A percentile compares a stretch with the other conserved stretches of the same genome.
Conservation (phyloP, 331 rosid species). For the Pyracantha coccinea region DNA sequence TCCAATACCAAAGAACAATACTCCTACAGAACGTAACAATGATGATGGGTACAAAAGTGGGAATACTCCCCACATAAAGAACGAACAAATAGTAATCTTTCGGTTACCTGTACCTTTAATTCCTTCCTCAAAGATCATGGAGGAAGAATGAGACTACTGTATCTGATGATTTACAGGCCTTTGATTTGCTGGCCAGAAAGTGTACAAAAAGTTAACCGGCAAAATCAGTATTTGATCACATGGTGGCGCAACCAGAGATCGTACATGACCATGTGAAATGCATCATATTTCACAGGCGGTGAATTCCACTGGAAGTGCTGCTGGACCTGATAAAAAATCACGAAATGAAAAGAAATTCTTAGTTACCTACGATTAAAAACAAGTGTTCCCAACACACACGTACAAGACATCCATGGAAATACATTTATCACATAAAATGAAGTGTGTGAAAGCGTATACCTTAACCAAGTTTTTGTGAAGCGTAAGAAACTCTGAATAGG, state of each 20-base stretch:
- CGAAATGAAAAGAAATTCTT: not conserved
- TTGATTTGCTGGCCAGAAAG: constrained; percentile 28
- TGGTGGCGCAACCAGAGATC: constrained; percentile 93
- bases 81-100: constrained; percentile 14
- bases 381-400: not conserved
- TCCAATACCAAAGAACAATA: not conserved
- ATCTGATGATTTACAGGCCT: constrained; percentile 44
- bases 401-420: not conserved
- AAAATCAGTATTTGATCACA: constrained; percentile 57
- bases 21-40: not conserved
- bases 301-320: constrained; percentile 93
- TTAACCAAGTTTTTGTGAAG: constrained; percentile 69
- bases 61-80: constrained; percentile 1
- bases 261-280: constrained; percentile 94
- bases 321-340: constrained; percentile 59
- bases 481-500: constrained; percentile 48
- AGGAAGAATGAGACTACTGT: constrained; percentile 19
- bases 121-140: constrained; percentile 2
- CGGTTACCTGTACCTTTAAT: not conserved
- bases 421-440: not conserved
- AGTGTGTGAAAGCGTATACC: constrained; percentile 34
- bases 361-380: not conserved
- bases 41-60: not conserved
- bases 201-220: constrained; percentile 25
- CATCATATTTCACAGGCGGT: constrained; percentile 70